Conservation (phyloP, 78 protist genomes). For the Dictyostelium intermedium region DNA sequence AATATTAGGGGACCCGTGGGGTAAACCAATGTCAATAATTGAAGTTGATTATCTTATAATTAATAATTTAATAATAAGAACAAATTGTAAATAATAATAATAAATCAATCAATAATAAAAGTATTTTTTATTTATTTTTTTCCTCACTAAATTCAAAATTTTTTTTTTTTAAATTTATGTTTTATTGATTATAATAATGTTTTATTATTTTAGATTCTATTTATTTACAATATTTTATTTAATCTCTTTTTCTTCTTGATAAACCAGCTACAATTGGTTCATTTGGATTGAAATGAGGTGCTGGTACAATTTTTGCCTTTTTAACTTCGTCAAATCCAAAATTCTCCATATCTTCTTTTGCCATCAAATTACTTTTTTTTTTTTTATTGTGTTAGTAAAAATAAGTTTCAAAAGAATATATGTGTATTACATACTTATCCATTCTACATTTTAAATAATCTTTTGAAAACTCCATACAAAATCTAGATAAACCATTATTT, state of each 20-base stretch:
- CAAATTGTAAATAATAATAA: background rate
- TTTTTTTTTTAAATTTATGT: no score
- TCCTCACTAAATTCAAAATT: no score
- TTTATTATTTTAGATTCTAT: no score
- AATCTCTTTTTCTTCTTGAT: slow-evolving; percentile 35
- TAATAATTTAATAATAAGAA: background rate
- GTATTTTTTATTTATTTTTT: no score
- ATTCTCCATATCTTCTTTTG: slow-evolving; percentile 58
- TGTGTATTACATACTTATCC: slow-evolving; percentile 41
- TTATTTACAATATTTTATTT: background rate
- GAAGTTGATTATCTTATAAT: background rate
- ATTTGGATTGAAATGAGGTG: slow-evolving; percentile 44
- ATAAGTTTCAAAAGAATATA: background rate
- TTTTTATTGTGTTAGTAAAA: background rate
- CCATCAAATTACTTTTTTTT: slow-evolving; percentile 48
- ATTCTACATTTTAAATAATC: slow-evolving; percentile 72
- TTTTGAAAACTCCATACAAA: slow-evolving; percentile 47
- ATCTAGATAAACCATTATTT: slow-evolving; percentile 52
- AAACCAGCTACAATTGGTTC: slow-evolving; percentile 73
- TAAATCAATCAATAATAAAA: no score
- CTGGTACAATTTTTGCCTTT: slow-evolving; percentile 25
- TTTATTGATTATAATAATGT: no score
- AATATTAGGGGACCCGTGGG: background rate
- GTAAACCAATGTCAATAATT: slow-evolving; percentile 1
- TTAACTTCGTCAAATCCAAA: slow-evolving; percentile 68